phyloP scores from a whole-genome alignment of 176 grass and related monocot genomes.

The Avena eriantha region DNA sequence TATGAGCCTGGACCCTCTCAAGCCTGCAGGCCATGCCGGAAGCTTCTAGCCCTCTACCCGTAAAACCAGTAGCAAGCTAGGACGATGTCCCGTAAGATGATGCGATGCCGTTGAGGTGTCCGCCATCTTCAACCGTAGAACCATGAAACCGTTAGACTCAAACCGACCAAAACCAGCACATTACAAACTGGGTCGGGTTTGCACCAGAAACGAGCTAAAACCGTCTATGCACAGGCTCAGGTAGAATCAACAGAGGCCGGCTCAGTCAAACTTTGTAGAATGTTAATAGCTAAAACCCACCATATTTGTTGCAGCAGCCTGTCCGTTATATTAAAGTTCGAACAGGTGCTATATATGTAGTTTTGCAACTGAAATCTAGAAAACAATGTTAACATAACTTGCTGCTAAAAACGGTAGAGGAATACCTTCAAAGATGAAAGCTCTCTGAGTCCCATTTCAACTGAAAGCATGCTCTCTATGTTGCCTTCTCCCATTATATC shows the following conservation, averaged over 20 bases:
- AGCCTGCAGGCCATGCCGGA: no score
- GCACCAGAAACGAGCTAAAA: no score
- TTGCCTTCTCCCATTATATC: constrained; percentile 97
- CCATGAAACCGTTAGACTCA: no score
- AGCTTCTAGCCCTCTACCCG: no score
- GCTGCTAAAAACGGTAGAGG: background rate
- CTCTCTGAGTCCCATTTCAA: constrained; percentile 99
- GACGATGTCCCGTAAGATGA: no score
- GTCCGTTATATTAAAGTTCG: background rate
- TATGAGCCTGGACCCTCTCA: no score
- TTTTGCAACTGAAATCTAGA: constrained; percentile 37
- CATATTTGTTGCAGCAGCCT: constrained; percentile 6
- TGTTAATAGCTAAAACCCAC: constrained; percentile 18
- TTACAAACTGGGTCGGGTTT: no score
- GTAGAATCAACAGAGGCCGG: background rate
- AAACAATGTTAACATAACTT: constrained; percentile 24
- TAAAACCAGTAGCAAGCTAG: no score
- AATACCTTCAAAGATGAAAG: constrained; percentile 89
- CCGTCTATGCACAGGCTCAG: no score
- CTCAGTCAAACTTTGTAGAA: background rate
- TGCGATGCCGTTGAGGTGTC: no score
- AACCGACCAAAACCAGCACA: no score
- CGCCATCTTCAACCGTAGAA: no score
- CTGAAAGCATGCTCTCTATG: constrained; percentile 97
- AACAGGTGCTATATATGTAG: constrained; percentile 7